Conservation (phyloP, 495 filamentous ascomycete species). For the Schizothecium vesticola region DNA sequence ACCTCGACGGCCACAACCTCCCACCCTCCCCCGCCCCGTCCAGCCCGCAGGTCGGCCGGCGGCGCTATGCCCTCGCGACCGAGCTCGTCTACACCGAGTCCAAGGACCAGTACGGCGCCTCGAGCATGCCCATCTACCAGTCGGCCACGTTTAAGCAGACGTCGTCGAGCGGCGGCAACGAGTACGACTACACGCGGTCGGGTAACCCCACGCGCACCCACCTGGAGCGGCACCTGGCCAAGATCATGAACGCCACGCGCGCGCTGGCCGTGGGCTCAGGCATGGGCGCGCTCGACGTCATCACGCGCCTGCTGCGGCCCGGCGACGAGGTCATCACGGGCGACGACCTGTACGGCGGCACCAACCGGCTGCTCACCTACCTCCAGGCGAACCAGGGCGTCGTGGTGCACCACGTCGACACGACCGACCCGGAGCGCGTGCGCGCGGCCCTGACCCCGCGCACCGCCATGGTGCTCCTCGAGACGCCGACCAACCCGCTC, state of each 20-base stretch:
- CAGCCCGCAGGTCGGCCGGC: slow-evolving; percentile 73
- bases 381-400: slow-evolving; percentile 81
- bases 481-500: slow-evolving; percentile 93
- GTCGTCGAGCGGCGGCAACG: slow-evolving; percentile 66
- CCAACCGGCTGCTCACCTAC: slow-evolving; percentile 89
- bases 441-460: slow-evolving; percentile 61
- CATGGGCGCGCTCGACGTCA: slow-evolving; percentile 96
- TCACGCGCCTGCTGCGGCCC: slow-evolving; percentile 85
- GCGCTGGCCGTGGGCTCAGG: slow-evolving; percentile 90
- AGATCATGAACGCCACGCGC: slow-evolving; percentile 93
- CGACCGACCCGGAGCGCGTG: slow-evolving; percentile 67
- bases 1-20: slow-evolving; percentile 83
- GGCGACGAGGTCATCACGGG: slow-evolving; percentile 97
- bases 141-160: slow-evolving; percentile 96
- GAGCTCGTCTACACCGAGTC: slow-evolving; percentile 94
- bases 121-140: slow-evolving; percentile 95
- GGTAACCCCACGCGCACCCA: slow-evolving; percentile 96
- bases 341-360: slow-evolving; percentile 94
- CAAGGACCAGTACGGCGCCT: slow-evolving; percentile 92
- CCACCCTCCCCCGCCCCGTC: slow-evolving; percentile 94
- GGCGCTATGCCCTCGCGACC: slow-evolving; percentile 84
- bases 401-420: slow-evolving; percentile 93
- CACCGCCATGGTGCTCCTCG: slow-evolving; percentile 92
- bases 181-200: slow-evolving; percentile 97
- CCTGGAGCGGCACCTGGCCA: slow-evolving; percentile 92